Evolutionary conservation across 2,329 filamentous ascomycete genomes (phyloP), one percentile per base, ranked within the genome.

Genomic region (Periconia digitata): DNA sequence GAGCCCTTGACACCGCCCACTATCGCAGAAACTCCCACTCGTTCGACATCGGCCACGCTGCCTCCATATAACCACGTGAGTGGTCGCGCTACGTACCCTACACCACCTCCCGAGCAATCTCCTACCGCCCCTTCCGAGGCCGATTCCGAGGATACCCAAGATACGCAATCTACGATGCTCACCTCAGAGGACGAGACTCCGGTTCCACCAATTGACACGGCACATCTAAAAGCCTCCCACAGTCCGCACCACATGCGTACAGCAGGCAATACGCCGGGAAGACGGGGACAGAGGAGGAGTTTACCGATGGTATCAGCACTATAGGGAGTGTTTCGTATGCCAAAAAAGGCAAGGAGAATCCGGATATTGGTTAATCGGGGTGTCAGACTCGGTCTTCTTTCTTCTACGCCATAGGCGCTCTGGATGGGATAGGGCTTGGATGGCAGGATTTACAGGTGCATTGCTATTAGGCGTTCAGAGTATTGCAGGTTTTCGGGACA

Each of bases 261-360:
- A 13, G 63, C 63, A 0, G 63, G 63, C 2, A 56, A 55, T 21
- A 46, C 51, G 3, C 21, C 54, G 2, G 38, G 60, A 20, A 53
- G 54, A 1, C 47, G 55, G 15, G 59, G 59, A 2, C 58, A 45
- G 16, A 54, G 56, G 16, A 51, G 49, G 32, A 61, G 53, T 34
- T 32, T 66, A 24, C 62, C 60, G n/a, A 54, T 67, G 27, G 61
- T 67, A 1, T 59, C 62, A 41, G 64, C 62, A 44, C 60, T 58
- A 16, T 66, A 60, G 55, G 21, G 12, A 44, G 44, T 27, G 29
- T 18, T 7, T 39, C 15, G 12, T 20, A 18, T 23, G 23, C 23
- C 29, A 12, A 13, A 32, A 15, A 32, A 32, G 8, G 27, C 10
- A 32, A 32, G 4, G 27, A 13, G 8, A 7, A 32, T 32, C n/a